Percentiles rank a stretch among this genome's conserved stretches.
Conservation (phyloP, 2,329 filamentous ascomycete genomes). For the Hypoxylon rubiginosum region DNA sequence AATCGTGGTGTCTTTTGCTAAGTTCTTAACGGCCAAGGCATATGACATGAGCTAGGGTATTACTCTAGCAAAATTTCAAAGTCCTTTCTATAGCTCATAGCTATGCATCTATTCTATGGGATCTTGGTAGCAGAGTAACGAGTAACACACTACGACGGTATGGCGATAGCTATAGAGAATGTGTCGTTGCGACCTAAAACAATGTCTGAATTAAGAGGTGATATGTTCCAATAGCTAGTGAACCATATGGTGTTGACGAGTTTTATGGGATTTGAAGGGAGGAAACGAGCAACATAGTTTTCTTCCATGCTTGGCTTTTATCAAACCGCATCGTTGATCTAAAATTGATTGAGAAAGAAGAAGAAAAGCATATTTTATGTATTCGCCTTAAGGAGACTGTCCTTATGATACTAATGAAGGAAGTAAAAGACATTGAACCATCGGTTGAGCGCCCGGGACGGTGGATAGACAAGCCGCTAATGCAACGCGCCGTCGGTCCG, state of each 20-base stretch:
- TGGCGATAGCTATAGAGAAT: too few relatives aligned
- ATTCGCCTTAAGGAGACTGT: background rate
- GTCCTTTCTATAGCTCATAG: background rate
- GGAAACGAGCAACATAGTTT: too few relatives aligned
- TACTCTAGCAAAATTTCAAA: background rate
- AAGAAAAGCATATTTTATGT: too few relatives aligned
- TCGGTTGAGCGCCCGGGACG: background rate
- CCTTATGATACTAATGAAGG: too few relatives aligned
- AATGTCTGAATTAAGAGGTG: too few relatives aligned
- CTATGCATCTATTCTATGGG: background rate
- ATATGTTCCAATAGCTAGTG: background rate
- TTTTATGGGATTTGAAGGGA: background rate
- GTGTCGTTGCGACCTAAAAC: too few relatives aligned
- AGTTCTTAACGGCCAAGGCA: background rate
- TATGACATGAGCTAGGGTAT: background rate
- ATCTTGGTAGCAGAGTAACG: background rate
- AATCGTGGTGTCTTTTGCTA: too few relatives aligned
- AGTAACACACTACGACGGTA: background rate
- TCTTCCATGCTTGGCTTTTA: too few relatives aligned
- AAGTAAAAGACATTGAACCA: background rate
- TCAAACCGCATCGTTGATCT: too few relatives aligned
- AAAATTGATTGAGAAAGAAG: too few relatives aligned
- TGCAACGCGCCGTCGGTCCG: slow-evolving; percentile 41
- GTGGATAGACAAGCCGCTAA: slow-evolving; percentile 20
- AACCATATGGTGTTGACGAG: background rate